phyloP scores from a whole-genome alignment of 2,329 filamentous ascomycete species.

The Fusarium azukiicola region DNA sequence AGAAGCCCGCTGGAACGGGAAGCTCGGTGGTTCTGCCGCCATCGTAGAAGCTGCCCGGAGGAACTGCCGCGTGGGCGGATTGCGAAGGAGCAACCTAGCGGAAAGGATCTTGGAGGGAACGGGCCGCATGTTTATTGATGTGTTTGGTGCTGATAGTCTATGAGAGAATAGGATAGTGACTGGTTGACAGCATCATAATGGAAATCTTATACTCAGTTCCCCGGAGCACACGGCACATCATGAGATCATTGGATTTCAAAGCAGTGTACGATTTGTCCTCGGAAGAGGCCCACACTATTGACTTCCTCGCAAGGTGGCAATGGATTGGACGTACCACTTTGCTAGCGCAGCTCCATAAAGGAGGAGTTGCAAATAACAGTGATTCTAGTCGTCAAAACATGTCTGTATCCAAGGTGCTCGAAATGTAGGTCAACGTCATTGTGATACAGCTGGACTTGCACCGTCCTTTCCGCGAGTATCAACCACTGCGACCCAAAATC shows the following conservation, averaged over 20 bases:
- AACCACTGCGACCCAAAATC: neutral
- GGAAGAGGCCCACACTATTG: constrained; percentile 8
- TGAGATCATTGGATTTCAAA: constrained; percentile 39
- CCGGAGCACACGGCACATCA: constrained; percentile 10
- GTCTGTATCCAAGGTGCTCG: neutral
- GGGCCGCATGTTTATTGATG: neutral
- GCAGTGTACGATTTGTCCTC: constrained; percentile 14
- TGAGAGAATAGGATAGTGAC: neutral
- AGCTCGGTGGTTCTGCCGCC: constrained; percentile 33
- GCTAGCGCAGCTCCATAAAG: neutral
- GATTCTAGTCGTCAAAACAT: constrained; percentile 3
- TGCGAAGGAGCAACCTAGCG: neutral
- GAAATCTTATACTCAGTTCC: constrained; percentile 13
- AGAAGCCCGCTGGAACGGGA: constrained; percentile 49
- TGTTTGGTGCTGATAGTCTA: neutral
- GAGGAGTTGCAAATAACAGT: constrained; percentile 25
- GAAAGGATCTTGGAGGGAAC: neutral
- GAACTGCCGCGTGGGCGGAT: neutral
- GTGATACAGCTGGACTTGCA: neutral
- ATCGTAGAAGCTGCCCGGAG: neutral
- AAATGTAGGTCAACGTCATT: constrained; percentile 6
- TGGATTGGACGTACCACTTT: neutral
- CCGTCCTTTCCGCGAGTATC: neutral
- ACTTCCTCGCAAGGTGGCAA: constrained; percentile 8
- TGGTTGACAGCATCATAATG: neutral